Evolutionary conservation across 768 basidiomycete genomes (phyloP), one percentile per base, ranked within the genome.

Genomic region (Termitomyces sp.): DNA sequence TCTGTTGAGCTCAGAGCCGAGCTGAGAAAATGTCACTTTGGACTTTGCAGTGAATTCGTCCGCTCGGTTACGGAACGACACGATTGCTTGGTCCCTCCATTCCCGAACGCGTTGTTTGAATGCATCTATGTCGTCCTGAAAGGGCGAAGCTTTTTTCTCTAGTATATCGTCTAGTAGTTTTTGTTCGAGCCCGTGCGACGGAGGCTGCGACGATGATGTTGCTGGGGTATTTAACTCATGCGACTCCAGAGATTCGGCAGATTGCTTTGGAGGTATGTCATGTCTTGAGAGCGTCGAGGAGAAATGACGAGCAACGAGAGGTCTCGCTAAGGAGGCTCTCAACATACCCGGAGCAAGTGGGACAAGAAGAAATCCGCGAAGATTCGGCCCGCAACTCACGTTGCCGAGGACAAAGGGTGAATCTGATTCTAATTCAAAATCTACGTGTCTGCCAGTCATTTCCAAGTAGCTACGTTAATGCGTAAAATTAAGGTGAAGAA

Each of bases 1-100:
- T 60, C 83, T 85, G 68, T 95, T 98, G 58, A 98, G 75, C 66
- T 90, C 83, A 27, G 80, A 74, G 12, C 93, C 95, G 2, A 96
- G 78, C 65, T 86, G 80, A 45, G 87, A 86, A 64, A 96, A 84
- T 5, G 81, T 84, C 7, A 76, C 72, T 61, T 81, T 80, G 2
- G 90, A 81, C 6, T 69, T 70, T 9, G 75, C 72, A 0, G 89
- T 86, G 62, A 89, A 81, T 45, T 72, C 75, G 68, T 89, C 85
- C 45, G 84, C 77, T 44, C 77, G 79, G 58, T 74, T 75, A 49
- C 86, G 82, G 57, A 87, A 70, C 30, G 71, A 70, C 53, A 77
- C 69, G 6, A 76, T 72, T 30, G 77, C 73, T 39, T 74, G 70
- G 53, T 78, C 75, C 46, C 82, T 71, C 86, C 83, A 85, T 53